Conservation (phyloP, 2,329 filamentous ascomycete genomes). For the Colletotrichum horii region DNA sequence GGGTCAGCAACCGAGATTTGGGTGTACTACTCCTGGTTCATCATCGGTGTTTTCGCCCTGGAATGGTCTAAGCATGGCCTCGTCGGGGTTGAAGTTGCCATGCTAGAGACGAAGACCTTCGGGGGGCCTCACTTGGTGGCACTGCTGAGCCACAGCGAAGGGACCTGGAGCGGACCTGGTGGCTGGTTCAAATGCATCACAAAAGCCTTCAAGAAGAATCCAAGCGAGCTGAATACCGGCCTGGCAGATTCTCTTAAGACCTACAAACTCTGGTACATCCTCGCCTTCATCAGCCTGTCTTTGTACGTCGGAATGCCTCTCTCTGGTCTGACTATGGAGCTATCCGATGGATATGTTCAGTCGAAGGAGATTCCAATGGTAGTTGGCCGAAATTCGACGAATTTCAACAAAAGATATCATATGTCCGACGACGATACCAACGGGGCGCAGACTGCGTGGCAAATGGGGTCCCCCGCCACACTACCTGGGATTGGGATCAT, state of each 20-base stretch:
- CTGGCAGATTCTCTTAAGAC: not conserved
- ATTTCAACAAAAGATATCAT: not conserved
- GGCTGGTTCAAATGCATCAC: constrained; percentile 14
- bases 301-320: constrained; percentile 21
- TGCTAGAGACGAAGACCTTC: constrained; percentile 1
- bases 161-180: constrained; percentile 15
- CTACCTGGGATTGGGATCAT: constrained; percentile 19
- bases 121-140: constrained; percentile 5
- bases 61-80: constrained; percentile 22
- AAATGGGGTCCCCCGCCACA: not conserved
- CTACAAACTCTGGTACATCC: constrained; percentile 11
- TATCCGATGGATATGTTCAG: constrained; percentile 19
- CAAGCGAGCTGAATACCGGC: fast-evolving
- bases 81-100: constrained; percentile 16
- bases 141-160: not conserved
- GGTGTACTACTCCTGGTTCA: constrained; percentile 23
- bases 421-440: fast-evolving
- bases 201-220: not conserved
- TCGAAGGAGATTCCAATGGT: not conserved
- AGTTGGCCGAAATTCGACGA: not conserved
- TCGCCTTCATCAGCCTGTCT: constrained; percentile 2
- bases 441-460: not conserved
- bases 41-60: constrained; percentile 23
- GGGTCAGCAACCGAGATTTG: not conserved
- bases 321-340: constrained; percentile 17